Base-by-base conservation (phyloP, 306 rosid species). In the Corylus heterophylla region DNA sequence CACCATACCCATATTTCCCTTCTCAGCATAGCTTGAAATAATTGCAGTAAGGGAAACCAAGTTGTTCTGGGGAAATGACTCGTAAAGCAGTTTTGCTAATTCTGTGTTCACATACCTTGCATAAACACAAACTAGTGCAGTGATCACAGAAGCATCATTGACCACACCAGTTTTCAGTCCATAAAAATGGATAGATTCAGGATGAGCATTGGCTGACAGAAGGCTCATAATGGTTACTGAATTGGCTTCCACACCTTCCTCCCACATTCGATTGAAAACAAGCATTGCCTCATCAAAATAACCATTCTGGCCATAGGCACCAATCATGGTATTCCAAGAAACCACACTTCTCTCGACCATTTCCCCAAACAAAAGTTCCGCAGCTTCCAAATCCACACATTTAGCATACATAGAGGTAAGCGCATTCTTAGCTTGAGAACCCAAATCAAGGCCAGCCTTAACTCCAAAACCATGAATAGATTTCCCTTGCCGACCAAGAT, bases 321-420 rank as follows among this genome's bases (percentile, higher is more conserved):
- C 91, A 75, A 93, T 88, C 94, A 93, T 91, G 72, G 95, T 86
- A 80, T 93, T 93, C 98, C 93, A 91, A 64, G 97, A 89, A 73
- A 90, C 92, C 54, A 90, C 89, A 76, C 85, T 82, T 77, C 82
- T 91, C 54, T 85, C 87, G 22, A 1, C 82, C 75, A 85, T 89
- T 82, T 91, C 93, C 37, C 74, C 79, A 79, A 93, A 93, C 78
- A 89, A 84, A 76, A 77, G 58, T 62, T 81, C 87, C 0, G 93
- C 88, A 2, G 89, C 87, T 78, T 76, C 86, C 87, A 91, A 81
- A 80, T 88, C 86, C 47, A 75, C 88, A 73, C 84, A 91, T 78
- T 89, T 93, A 13, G 91, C 93, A 85, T 93, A 91, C 93, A 93
- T 90, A 1, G 93, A 90, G 56, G 85, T 82, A 78, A 93, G 88